Base-by-base conservation (phyloP, 257 asterid genomes). In the Mitragyna speciosa region DNA sequence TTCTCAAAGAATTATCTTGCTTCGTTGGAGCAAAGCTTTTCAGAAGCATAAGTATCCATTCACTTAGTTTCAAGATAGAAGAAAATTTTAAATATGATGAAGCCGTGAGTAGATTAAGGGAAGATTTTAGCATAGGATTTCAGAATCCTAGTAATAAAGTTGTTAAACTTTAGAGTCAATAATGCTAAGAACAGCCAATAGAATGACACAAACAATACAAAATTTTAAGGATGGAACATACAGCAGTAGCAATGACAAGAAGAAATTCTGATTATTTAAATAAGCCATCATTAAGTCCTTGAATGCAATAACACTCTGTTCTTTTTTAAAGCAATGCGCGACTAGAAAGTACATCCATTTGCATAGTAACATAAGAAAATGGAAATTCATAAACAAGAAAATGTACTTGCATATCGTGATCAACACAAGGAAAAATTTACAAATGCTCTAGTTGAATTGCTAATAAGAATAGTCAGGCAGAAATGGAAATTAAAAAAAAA, bases 321-420 rank as follows among this genome's bases (percentile, higher is more conserved):
- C 64, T 80, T 73, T 66, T 52, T 28, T 51, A 19, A 65, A 73
- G 83, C 75, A 80, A 80, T 51, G 61, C 30, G 45, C 70, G 65
- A 71, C 31, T 43, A 48, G 33, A 73, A 65, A 80, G 79, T 9
- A 36, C 52, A 59, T 52, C 79, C 79, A 36, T 80, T 80, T 54
- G 51, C 66, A 33, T 24, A 73, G 65, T 59, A 70, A n/a, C 75
- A 26, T 73, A 61, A 58, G 61, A 54, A 47, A 71, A 52, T 22
- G 16, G 31, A 72, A 45, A 61, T 72, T 51, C 78, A 79, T 31
- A 73, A 36, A 7, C 79, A 59, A 76, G 22, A 76, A 41, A 33
- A 17, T 43, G 33, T 28, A 47, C 49, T 10, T 63, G 7, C 65
- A 49, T 30, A 49, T 36, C 41, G 26, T 43, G 51, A 52, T 47